phyloP scores from a whole-genome alignment of 1,284 basidiomycete genomes.

The Amylostereum areolatum region DNA sequence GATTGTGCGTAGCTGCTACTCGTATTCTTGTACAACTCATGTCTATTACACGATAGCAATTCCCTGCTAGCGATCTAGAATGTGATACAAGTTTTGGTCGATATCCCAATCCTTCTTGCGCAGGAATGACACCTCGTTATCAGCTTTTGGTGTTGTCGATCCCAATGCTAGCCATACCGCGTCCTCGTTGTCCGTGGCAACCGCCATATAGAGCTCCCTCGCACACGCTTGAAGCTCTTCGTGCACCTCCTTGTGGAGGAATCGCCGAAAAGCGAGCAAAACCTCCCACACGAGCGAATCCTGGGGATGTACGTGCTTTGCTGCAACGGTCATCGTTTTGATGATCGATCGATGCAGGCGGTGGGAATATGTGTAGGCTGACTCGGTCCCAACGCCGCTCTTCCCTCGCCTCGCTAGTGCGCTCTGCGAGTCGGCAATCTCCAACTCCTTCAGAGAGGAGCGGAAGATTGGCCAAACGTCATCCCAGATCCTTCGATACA shows the following conservation, averaged over 20 bases:
- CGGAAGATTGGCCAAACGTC: constrained; percentile 85
- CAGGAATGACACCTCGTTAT: constrained; percentile 44
- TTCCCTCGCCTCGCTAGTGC: constrained; percentile 55
- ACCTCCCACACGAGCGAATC: constrained; percentile 78
- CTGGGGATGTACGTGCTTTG: constrained; percentile 58
- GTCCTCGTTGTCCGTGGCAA: constrained; percentile 65
- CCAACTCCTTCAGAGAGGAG: constrained; percentile 51
- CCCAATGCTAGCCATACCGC: constrained; percentile 75
- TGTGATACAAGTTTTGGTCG: constrained; percentile 38
- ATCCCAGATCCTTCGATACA: constrained; percentile 79
- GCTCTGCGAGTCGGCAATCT: constrained; percentile 50
- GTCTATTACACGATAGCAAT: too few relatives aligned
- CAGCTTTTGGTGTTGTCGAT: constrained; percentile 43
- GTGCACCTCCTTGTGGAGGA: constrained; percentile 61
- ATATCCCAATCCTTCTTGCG: constrained; percentile 57
- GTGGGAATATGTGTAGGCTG: constrained; percentile 73
- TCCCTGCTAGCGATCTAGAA: too few relatives aligned
- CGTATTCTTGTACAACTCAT: too few relatives aligned
- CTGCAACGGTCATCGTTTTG: constrained; percentile 62
- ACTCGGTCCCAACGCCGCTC: constrained; percentile 53
- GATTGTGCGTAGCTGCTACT: too few relatives aligned
- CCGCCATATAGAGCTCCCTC: constrained; percentile 55
- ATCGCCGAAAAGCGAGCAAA: constrained; percentile 65
- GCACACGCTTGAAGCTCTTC: constrained; percentile 69
- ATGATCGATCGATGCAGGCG: constrained; percentile 70